Evolutionary conservation across 352 stramenopile species (phyloP), one percentile per base, ranked within the genome.

Genomic region (Achlya hypogyna): DNA sequence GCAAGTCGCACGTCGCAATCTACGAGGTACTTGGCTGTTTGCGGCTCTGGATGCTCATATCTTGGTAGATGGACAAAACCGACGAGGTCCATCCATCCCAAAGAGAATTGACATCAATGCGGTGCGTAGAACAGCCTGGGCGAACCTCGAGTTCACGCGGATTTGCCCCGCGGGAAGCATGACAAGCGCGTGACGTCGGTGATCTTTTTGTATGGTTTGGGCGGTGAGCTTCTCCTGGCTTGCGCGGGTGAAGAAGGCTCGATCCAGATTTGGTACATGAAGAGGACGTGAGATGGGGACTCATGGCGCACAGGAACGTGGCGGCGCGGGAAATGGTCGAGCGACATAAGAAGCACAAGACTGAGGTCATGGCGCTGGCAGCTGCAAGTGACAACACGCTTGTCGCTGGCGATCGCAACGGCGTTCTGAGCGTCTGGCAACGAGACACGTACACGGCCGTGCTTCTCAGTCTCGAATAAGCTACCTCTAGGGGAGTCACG

Each of bases 251-350:
- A 92, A 59, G 84, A 89, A 71, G 84, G 80, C 27, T 72, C 75
- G 29, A 77, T 92, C 29, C 84, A 92, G 72, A 73, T 92, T 31
- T 92, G 84, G 84, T 89, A 64, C 16, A 45, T 62, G 66, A 18
- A 14, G 12, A 14, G 45, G n/a, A 8, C 25, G 35, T 22, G 43
- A 32, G 20, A 22, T 40, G 23, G 2, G 22, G 35, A 18, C 58
- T 1, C n/a, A 1, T 51, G 31, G n/a, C n/a, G 4, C 52, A 5
- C 35, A 89, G 81, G 81, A 77, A 92, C 66, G 74, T 86, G 12
- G 51, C 71, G 27, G 74, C 71, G 9, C 49, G 75, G 40, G 65
- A 62, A 38, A 63, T 86, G 56, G 74, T 89, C 4, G 79, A 84
- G 47, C 80, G 89, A 62, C 82, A 92, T 51, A 72, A 72, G 29